A percentile compares a stretch with the other conserved stretches of the same genome.
phyloP scores from a whole-genome alignment of 768 basidiomycete species.

The Lactarius hengduanensis region DNA sequence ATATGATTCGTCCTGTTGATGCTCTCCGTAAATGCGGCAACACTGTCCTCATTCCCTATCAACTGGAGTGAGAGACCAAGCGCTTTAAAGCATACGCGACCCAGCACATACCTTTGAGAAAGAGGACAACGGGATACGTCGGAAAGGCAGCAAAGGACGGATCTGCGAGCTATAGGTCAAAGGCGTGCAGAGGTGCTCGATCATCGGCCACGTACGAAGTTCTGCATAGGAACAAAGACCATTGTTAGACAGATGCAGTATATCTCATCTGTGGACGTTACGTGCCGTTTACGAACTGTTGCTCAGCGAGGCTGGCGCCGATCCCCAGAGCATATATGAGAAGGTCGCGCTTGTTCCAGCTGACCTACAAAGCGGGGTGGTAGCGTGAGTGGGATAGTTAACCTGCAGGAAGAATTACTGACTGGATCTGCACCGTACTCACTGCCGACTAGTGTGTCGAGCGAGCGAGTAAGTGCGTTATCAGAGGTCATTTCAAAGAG shows the following conservation, averaged over 20 bases:
- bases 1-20: slow-evolving; percentile 40
- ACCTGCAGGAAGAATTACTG: background rate
- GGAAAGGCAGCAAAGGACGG: slow-evolving; percentile 73
- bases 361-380: slow-evolving; percentile 50
- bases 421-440: background rate
- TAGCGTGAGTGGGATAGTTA: background rate
- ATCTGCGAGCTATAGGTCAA: slow-evolving; percentile 40
- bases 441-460: background rate
- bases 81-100: background rate
- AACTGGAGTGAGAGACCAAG: background rate
- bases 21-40: slow-evolving; percentile 65
- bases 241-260: background rate
- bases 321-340: slow-evolving; percentile 78
- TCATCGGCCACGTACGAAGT: slow-evolving; percentile 29
- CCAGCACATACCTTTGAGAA: slow-evolving; percentile 54
- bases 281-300: slow-evolving; percentile 69
- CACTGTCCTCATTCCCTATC: slow-evolving; percentile 56
- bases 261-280: background rate
- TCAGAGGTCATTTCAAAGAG: background rate
- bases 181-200: background rate
- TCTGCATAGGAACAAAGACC: slow-evolving; percentile 26
- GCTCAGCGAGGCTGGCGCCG: slow-evolving; percentile 75
- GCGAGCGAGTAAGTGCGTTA: background rate
- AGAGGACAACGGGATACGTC: slow-evolving; percentile 81
- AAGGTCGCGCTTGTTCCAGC: slow-evolving; percentile 84